phyloP scores from a whole-genome alignment of 768 basidiomycete genomes.

The Leccinum disarticulatum region DNA sequence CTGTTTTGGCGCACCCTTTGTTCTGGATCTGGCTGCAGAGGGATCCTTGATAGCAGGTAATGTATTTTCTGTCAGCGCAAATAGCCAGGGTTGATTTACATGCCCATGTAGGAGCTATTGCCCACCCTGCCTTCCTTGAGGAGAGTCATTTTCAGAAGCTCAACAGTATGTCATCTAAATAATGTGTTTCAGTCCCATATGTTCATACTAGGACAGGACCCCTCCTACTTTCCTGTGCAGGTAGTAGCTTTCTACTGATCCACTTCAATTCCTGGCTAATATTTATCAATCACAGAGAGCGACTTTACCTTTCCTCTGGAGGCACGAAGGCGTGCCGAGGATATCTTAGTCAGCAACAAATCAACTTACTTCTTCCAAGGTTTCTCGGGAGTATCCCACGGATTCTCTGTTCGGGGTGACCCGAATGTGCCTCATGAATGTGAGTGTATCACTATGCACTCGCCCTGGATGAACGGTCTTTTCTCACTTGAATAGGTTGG shows the following conservation, averaged over 20 bases:
- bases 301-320: conserved; percentile 52
- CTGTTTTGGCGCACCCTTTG: conserved; percentile 55
- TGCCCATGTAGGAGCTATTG: conserved; percentile 42
- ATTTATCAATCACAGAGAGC: conserved; percentile 35
- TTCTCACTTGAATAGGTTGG: conserved; percentile 41
- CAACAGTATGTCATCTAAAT: conserved; percentile 38
- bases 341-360: conserved; percentile 48
- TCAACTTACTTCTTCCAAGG: conserved; percentile 55
- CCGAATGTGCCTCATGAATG: conserved; percentile 15
- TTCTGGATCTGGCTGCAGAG: conserved; percentile 44
- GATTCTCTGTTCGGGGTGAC: conserved; percentile 28
- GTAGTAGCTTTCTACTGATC: conserved; percentile 2
- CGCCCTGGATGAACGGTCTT: neutral
- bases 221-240: conserved; percentile 27
- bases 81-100: neutral
- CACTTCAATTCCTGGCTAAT: neutral
- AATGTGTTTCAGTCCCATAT: neutral
- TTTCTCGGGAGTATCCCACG: conserved; percentile 44
- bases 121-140: conserved; percentile 51
- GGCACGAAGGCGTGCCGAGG: conserved; percentile 54
- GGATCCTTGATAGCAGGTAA: conserved; percentile 47
- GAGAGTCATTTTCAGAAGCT: conserved; percentile 53
- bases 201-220: conserved; percentile 16
- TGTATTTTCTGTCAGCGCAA: neutral
- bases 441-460: conserved; percentile 7